Evolutionary conservation across 2,329 filamentous ascomycete genomes (phyloP), one percentile per base, ranked within the genome.

Genomic region (Macrophomina tecta): DNA sequence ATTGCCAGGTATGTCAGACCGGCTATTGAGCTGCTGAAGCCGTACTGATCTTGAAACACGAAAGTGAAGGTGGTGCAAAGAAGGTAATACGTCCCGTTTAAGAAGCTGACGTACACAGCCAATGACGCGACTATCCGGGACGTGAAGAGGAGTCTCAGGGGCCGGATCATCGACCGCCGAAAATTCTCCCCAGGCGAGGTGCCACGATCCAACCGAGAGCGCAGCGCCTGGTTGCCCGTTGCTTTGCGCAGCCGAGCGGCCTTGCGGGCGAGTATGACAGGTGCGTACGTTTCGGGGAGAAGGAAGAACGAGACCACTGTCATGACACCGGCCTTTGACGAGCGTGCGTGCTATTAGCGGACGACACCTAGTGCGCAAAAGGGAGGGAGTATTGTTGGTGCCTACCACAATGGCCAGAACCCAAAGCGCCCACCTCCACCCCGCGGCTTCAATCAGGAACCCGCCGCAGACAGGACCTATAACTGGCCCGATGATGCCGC

Each of bases 81-180:
- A 8, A 79, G 74, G 67, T 79, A 80, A 7, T 79, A 67, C 9
- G 73, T 79, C 6, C 80, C 82, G 69, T 84, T 85, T 46, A 81
- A 76, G 52, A 85, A 67, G 3, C 82, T 79, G 67, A 82, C 78
- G 73, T 83, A 85, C 1, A 82, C 65, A 4, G 78, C 79, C 72
- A 85, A 80, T 42, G 82, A 73, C 58, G 84, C 79, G 6, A 86
- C 81, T 58, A 87, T 85, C 0, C 88, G 82, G n/a, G 85, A 86
- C 30, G 85, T 78, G 40, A 90, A 77, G 34, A 87, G 80, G 70
- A 89, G 82, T 72, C 85, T 86, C 30, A 84, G 85, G 0, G 87
- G 86, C 2, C 90, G 80, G 5, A 82, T 73, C 68, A 86, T 81
- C 42, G 80, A 77, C 12, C 76, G 78, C 14, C 75, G 69, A 71